These are phyloP conservation scores for Aspergillus egyptiacus DNA, from an alignment of 495 filamentous ascomycete species.

Conservation along the genomic window DNA sequence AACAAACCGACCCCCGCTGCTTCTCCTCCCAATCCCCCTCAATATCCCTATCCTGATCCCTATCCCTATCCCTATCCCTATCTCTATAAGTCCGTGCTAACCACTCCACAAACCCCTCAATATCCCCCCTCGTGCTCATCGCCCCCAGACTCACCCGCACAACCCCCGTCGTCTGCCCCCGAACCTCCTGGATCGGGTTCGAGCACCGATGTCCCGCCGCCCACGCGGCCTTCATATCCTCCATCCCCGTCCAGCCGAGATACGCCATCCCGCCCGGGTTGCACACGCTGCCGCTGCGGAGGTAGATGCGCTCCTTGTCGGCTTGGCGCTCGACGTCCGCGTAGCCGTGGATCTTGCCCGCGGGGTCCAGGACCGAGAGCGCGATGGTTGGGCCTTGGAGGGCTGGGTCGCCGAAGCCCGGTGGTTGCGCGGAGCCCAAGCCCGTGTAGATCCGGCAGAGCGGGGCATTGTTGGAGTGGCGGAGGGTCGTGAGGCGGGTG, in stretches of 20 bases:
- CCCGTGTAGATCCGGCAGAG: slow-evolving; percentile 53
- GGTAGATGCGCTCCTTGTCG: slow-evolving; percentile 54
- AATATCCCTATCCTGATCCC: no score
- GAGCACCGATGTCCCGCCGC: slow-evolving; percentile 61
- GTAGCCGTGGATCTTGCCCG: slow-evolving; percentile 53
- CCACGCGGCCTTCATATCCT: slow-evolving; percentile 56
- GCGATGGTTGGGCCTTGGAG: slow-evolving; percentile 67
- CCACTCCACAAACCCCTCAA: slow-evolving; percentile 54
- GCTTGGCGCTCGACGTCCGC: slow-evolving; percentile 58
- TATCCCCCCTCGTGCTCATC: slow-evolving; percentile 60
- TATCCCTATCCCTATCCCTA: no score
- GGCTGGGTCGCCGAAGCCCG: slow-evolving; percentile 47
- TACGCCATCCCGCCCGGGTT: slow-evolving; percentile 52
- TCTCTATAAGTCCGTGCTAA: slow-evolving; percentile 44
- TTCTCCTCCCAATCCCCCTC: background rate
- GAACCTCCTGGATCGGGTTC: slow-evolving; percentile 44
- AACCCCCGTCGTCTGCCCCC: slow-evolving; percentile 56
- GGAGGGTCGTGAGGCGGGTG: slow-evolving; percentile 43
- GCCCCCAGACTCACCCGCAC: slow-evolving; percentile 64
- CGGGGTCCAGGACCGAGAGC: slow-evolving; percentile 55
- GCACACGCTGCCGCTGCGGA: slow-evolving; percentile 64
- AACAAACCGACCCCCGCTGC: background rate
- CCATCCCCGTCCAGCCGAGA: slow-evolving; percentile 40
- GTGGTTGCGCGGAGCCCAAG: slow-evolving; percentile 42
- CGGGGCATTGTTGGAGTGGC: slow-evolving; percentile 52